These are phyloP conservation scores for Sporothrix dimorphospora DNA, from an alignment of 2,329 filamentous ascomycete species.

Conservation along the genomic window DNA sequence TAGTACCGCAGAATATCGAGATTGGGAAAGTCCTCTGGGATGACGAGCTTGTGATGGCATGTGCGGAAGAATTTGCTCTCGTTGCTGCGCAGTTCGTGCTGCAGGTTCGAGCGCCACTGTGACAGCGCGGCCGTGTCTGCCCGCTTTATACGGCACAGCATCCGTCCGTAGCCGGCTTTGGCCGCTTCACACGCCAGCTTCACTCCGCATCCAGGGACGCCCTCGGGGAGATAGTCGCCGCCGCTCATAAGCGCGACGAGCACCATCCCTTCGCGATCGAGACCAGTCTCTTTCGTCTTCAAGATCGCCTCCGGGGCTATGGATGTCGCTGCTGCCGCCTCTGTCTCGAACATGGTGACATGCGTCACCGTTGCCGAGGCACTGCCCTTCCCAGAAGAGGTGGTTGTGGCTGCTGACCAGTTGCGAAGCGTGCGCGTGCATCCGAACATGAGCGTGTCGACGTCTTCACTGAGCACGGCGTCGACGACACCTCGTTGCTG, in stretches of 20 bases:
- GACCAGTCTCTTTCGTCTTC: slow-evolving; percentile 50
- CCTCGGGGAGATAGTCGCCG: slow-evolving; percentile 89
- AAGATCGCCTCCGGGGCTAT: slow-evolving; percentile 14
- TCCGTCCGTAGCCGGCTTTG: slow-evolving; percentile 79
- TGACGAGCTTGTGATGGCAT: slow-evolving; percentile 71
- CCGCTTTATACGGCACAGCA: slow-evolving; percentile 67
- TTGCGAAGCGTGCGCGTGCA: slow-evolving; percentile 77
- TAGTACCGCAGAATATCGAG: slow-evolving; percentile 82
- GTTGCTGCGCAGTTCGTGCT: slow-evolving; percentile 80
- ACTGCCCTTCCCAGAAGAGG: slow-evolving; percentile 64
- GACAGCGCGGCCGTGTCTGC: slow-evolving; percentile 62
- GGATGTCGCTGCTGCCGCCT: slow-evolving; percentile 32
- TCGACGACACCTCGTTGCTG: slow-evolving; percentile 84
- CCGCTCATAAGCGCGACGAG: slow-evolving; percentile 93
- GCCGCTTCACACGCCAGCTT: slow-evolving; percentile 91
- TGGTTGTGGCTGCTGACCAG: slow-evolving; percentile 69
- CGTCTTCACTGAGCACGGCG: slow-evolving; percentile 92
- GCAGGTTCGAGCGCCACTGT: slow-evolving; percentile 72
- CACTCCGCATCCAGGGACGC: slow-evolving; percentile 83
- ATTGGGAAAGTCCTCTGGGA: slow-evolving; percentile 83
- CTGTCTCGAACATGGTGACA: slow-evolving; percentile 73
- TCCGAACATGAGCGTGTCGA: slow-evolving; percentile 97
- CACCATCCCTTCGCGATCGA: slow-evolving; percentile 89
- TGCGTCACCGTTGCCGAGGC: slow-evolving; percentile 92
- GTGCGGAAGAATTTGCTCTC: slow-evolving; percentile 78